A percentile compares a stretch with the other conserved stretches of the same genome.
Conservation (phyloP, 2,329 filamentous ascomycete genomes). For the Colletotrichum sp. region DNA sequence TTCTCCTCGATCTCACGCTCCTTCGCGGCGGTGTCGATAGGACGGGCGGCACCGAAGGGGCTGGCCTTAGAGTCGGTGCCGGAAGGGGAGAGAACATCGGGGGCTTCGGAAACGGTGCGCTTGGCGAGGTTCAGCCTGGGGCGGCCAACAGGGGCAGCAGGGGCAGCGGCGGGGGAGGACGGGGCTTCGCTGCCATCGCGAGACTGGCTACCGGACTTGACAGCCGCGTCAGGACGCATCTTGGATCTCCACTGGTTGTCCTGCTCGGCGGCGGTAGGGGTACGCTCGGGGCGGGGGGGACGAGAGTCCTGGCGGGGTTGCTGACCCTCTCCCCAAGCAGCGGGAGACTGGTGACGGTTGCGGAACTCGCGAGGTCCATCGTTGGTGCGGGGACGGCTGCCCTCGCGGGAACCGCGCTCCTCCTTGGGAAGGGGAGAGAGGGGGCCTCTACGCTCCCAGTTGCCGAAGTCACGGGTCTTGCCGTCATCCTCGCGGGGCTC, state of each 20-base stretch:
- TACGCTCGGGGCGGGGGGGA: slow-evolving; percentile 67
- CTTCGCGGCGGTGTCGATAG: slow-evolving; percentile 89
- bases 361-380: slow-evolving; percentile 67
- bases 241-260: slow-evolving; percentile 92
- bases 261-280: slow-evolving; percentile 85
- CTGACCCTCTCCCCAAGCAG: slow-evolving; percentile 74
- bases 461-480: slow-evolving; percentile 80
- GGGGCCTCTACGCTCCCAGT: slow-evolving; percentile 95
- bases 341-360: slow-evolving; percentile 72
- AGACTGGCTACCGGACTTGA: slow-evolving; percentile 66
- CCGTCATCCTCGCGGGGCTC: slow-evolving; percentile 71
- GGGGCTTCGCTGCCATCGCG: slow-evolving; percentile 79
- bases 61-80: slow-evolving; percentile 80
- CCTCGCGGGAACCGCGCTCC: slow-evolving; percentile 60
- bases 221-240: slow-evolving; percentile 83
- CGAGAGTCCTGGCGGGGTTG: slow-evolving; percentile 71
- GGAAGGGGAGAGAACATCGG: slow-evolving; percentile 56
- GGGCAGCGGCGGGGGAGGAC: slow-evolving; percentile 68
- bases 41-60: slow-evolving; percentile 90
- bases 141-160: slow-evolving; percentile 62
- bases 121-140: slow-evolving; percentile 90
- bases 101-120: slow-evolving; percentile 82
- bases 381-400: slow-evolving; percentile 56
- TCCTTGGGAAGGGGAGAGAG: slow-evolving; percentile 71
- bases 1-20: slow-evolving; percentile 93